Evolutionary conservation across 345 rosid species (phyloP), one percentile per base, ranked within the genome.

Genomic region (Linum usitatissimum): DNA sequence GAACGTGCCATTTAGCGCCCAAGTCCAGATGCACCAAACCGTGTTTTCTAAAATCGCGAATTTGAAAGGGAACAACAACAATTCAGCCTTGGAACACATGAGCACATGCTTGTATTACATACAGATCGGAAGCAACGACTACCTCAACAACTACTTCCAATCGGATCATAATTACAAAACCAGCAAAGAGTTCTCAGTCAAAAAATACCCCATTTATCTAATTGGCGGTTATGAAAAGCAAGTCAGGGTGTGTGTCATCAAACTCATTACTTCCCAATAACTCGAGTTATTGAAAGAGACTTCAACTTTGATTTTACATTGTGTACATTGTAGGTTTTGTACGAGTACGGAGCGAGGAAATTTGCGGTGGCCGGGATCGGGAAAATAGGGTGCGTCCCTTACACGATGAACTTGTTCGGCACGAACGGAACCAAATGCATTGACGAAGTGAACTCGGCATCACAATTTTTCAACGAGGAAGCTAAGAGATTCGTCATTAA

Each of bases 341-440:
- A 71, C 34, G 39, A 62, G 4, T 57, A 4, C 15, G 75, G 75
- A 53, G 75, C 71, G 54, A 71, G 75, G 61, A 71, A 57, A 61
- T 31, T 66, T 55, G 71, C 68, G 6, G 17, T 71, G 64, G 67
- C 57, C 4, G 75, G 64, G 30, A 62, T 66, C 9, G 64, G 54
- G 9, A 67, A 60, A 0, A 53, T 66, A 7, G 68, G 75, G 3
- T 71, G 75, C 49, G 51, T 63, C 5, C 71, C 75, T 34, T 6
- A 56, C 30, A 54, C 64, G n/a, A 61, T 34, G 1, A 30, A 62
- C n/a, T 15, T 49, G 2, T 19, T 49, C 10, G 53, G 40, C 34
- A 71, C 57, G 3, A 45, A 62, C 0, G 64, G 64, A 6, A 56
- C 64, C 0, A n/a, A 62, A 4, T 71, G 75, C 19, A 67, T 71